Base-by-base conservation (phyloP, 257 asterid genomes). In the Salvia rosmarinus region DNA sequence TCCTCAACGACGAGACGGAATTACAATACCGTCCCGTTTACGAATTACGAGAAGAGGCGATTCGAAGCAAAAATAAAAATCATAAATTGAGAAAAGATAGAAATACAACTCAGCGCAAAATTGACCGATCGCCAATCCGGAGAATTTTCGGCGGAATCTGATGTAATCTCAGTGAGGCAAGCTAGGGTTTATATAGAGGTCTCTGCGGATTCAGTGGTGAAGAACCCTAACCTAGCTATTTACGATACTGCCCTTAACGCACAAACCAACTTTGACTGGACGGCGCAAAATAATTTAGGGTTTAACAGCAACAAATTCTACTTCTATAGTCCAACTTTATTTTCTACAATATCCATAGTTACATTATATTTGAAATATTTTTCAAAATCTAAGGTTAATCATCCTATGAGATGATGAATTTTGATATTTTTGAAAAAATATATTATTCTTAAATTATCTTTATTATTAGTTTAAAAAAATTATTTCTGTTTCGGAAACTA, bases 1-100 rank as follows among this genome's bases (percentile, higher is more conserved):
- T 60, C 32, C 83, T 54, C 81, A 32, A 76, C 50, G 87, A 80
- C 47, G 64, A 57, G 74, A 85, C 92, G 81, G 63, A 51, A 72
- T 54, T 20, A 46, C 37, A 30, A 28, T 61, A 16, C 83, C 76
- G 82, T 73, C 83, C 80, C 78, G 56, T 80, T 52, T 49, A 43
- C 66, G 3, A 43, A 63, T 56, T 34, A 60, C 62, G 65, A 70
- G 74, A 62, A 72, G 84, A 80, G 87, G 87, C 40, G 9, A 47
- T 14, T 20, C 39, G 2, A 12, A 37, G 4, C 51, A 16, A 6
- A 30, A 34, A 17, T 14, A 14, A 10, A 59, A 58, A 13, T 1
- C 11, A 13, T 19, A 4, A 40, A 54, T 12, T 12, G 6, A 56
- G 0, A 1, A 3, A 3, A 20, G 3, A 52, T 9, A 20, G 37